Conservation (phyloP, 768 basidiomycete genomes). For the Lactarius trivialis region DNA sequence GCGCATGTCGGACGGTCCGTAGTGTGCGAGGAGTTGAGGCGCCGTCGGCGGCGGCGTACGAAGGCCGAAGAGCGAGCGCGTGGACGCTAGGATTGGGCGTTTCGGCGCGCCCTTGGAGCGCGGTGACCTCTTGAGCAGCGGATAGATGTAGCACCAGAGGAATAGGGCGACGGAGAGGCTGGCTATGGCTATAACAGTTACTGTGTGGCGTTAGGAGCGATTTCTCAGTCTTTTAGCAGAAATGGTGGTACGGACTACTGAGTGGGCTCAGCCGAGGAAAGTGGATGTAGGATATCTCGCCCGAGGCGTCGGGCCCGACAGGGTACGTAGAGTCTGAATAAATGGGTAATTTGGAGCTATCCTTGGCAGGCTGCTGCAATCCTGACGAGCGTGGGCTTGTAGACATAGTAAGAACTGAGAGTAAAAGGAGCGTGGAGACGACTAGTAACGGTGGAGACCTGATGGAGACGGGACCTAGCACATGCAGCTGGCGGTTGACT, state of each 20-base stretch:
- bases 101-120: background rate
- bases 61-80: constrained; percentile 8
- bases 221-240: background rate
- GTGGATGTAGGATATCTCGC: constrained; percentile 12
- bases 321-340: constrained; percentile 16
- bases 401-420: background rate
- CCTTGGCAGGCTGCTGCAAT: constrained; percentile 6
- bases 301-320: constrained; percentile 7
- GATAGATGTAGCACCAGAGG: constrained; percentile 19
- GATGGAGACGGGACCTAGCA: background rate
- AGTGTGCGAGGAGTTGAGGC: constrained; percentile 13
- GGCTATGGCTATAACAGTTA: constrained; percentile 1
- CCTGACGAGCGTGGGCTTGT: background rate
- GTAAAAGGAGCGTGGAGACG: background rate
- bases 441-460: background rate
- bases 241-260: constrained; percentile 4
- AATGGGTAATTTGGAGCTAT: constrained; percentile 1
- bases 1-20: constrained; percentile 9
- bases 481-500: constrained; percentile 1
- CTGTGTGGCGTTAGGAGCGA: background rate
- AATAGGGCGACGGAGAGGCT: constrained; percentile 10
- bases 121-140: background rate
- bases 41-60: background rate
- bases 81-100: background rate
- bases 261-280: constrained; percentile 12